Evolutionary conservation across 2,329 filamentous ascomycete species (phyloP).

Genomic region (Chrysoporthe cubensis): DNA sequence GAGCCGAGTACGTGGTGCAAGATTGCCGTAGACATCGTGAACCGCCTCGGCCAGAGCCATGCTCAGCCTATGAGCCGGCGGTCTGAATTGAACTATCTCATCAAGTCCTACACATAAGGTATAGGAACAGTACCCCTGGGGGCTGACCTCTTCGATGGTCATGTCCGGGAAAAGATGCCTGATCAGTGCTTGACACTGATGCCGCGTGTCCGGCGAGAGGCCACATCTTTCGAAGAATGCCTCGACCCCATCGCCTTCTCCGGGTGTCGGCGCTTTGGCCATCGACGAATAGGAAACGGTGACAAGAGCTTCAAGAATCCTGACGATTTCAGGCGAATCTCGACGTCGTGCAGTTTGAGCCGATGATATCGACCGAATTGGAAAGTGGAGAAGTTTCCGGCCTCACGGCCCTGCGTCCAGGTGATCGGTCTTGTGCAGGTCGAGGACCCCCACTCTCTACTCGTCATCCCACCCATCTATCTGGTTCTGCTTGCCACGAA

Average conservation of each 20-base stretch:
- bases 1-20: slow-evolving; percentile 47
- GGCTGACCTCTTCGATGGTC: slow-evolving; percentile 39
- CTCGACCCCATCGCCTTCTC: slow-evolving; percentile 1
- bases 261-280: too few relatives aligned
- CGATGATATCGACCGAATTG: background rate
- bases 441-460: slow-evolving; percentile 18
- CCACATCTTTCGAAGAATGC: slow-evolving; percentile 27
- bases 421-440: slow-evolving; percentile 24
- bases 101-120: slow-evolving; percentile 47
- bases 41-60: slow-evolving; percentile 43
- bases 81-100: slow-evolving; percentile 54
- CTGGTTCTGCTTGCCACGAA: background rate
- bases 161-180: slow-evolving; percentile 37
- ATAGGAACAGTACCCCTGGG: slow-evolving; percentile 58
- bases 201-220: slow-evolving; percentile 1
- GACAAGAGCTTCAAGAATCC: background rate
- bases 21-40: slow-evolving; percentile 42
- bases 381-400: slow-evolving; percentile 15
- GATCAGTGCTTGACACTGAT: slow-evolving; percentile 35
- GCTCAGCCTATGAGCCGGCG: slow-evolving; percentile 47
- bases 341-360: background rate
- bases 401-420: background rate
- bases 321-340: background rate
- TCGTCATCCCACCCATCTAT: slow-evolving; percentile 10
- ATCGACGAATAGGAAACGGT: background rate